Percentiles rank a stretch among this genome's conserved stretches.
Conservation (phyloP, 305 asterid genomes). For the Ajuga reptans region DNA sequence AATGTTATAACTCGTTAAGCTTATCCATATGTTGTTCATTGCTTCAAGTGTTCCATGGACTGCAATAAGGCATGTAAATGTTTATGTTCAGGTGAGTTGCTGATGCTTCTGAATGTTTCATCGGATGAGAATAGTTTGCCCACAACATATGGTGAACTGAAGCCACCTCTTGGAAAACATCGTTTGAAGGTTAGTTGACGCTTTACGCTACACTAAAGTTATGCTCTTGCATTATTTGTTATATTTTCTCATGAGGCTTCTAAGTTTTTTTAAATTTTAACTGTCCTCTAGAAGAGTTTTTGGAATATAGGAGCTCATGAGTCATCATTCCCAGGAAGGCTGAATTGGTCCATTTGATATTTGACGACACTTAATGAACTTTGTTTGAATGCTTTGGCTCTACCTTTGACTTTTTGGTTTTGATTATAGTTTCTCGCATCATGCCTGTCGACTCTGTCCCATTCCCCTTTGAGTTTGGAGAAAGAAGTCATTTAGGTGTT, state of each 20-base stretch:
- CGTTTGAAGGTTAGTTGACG: constrained; percentile 67
- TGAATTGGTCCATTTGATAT: neutral
- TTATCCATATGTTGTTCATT: neutral
- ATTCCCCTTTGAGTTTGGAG: neutral
- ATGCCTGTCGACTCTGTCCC: neutral
- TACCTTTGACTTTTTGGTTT: neutral
- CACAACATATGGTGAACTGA: constrained; percentile 86
- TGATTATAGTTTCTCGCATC: neutral
- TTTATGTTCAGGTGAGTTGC: constrained; percentile 58
- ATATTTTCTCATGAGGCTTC: neutral
- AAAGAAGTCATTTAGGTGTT: neutral
- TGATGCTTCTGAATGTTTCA: constrained; percentile 62
- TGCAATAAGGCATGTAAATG: constrained; percentile 6
- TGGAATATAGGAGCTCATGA: neutral
- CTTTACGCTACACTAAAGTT: neutral
- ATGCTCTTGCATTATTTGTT: no score
- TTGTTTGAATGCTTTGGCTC: neutral
- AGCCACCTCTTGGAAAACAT: constrained; percentile 95
- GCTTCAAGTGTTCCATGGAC: neutral
- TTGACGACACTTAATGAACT: neutral
- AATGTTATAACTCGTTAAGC: neutral
- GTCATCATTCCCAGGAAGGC: constrained; percentile 9
- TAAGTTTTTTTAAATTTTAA: neutral
- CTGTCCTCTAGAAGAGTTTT: neutral
- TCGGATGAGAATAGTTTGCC: constrained; percentile 67